These are phyloP conservation scores for Saccharomycopsis capsularis DNA, from an alignment of 805 yeast species.

Conservation along the genomic window DNA sequence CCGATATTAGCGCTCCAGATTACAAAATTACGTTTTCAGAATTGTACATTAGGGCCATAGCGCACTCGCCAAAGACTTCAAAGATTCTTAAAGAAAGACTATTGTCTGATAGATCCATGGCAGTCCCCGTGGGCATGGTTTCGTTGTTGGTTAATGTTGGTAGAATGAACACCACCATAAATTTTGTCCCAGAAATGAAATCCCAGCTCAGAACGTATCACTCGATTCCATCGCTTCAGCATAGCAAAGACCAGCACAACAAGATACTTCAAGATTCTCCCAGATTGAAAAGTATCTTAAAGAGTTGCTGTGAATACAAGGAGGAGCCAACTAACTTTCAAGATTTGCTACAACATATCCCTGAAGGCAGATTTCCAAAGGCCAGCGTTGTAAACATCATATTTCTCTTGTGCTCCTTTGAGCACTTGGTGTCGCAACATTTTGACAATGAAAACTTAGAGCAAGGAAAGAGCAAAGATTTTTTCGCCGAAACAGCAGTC, in stretches of 20 bases:
- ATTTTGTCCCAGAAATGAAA: constrained; percentile 92
- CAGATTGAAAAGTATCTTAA: constrained; percentile 78
- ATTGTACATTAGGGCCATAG: constrained; percentile 71
- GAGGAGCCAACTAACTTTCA: constrained; percentile 41
- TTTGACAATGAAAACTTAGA: constrained; percentile 23
- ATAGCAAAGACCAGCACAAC: constrained; percentile 40
- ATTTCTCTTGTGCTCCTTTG: constrained; percentile 63
- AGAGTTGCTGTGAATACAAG: constrained; percentile 74
- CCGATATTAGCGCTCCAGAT: constrained; percentile 33
- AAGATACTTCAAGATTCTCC: constrained; percentile 94
- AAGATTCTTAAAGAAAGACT: constrained; percentile 75
- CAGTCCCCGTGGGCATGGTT: constrained; percentile 68
- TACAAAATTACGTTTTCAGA: constrained; percentile 70
- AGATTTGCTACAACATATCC: constrained; percentile 33
- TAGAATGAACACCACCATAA: constrained; percentile 88
- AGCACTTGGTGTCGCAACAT: constrained; percentile 41
- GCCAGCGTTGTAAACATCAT: constrained; percentile 71
- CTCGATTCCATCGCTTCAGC: constrained; percentile 84
- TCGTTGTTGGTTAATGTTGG: constrained; percentile 88
- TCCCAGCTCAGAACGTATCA: constrained; percentile 90
- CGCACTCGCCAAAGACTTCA: constrained; percentile 78
- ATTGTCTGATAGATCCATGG: constrained; percentile 51
- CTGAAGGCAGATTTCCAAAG: constrained; percentile 30
- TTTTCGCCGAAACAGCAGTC: constrained; percentile 2
- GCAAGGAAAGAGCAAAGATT: constrained; percentile 1